Evolutionary conservation across 2,329 filamentous ascomycete species (phyloP).

Genomic region (Neonectria hederae): DNA sequence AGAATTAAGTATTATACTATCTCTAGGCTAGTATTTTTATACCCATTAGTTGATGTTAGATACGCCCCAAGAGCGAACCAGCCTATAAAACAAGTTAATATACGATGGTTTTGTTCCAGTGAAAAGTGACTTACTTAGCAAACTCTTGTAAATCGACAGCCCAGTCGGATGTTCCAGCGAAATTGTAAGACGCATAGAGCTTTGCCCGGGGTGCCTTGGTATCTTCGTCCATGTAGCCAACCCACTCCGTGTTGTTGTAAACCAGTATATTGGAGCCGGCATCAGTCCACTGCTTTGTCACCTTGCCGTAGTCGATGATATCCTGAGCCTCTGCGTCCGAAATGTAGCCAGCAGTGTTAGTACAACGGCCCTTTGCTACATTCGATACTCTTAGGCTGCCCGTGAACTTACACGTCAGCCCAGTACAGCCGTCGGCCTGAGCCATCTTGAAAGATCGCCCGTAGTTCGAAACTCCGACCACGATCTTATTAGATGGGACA

Average conservation of each 20-base stretch:
- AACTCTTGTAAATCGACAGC: conserved; percentile 36
- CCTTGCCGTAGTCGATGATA: conserved; percentile 14
- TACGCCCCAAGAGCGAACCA: too few species aligned
- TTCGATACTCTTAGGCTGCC: conserved; percentile 33
- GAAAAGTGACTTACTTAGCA: conserved; percentile 6
- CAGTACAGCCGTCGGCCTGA: conserved; percentile 39
- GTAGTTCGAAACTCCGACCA: conserved; percentile 46
- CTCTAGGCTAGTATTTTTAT: too few species aligned
- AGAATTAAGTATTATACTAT: too few species aligned
- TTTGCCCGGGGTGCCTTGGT: conserved; percentile 29
- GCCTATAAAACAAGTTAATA: neutral
- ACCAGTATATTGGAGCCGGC: conserved; percentile 24
- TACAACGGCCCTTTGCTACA: conserved; percentile 40
- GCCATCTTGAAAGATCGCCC: conserved; percentile 48
- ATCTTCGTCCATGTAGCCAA: conserved; percentile 35
- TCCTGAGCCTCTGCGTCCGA: conserved; percentile 43
- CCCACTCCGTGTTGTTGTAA: conserved; percentile 38
- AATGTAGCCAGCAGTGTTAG: conserved; percentile 21
- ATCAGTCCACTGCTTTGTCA: conserved; percentile 3
- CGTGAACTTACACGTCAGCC: conserved; percentile 37
- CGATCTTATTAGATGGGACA: conserved; percentile 42
- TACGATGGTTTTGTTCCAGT: neutral
- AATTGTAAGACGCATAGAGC: conserved; percentile 29
- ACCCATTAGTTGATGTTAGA: too few species aligned
- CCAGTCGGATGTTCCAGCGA: conserved; percentile 40